Percentiles rank a stretch among this genome's conserved stretches.
These are phyloP conservation scores for Chytriomyces sp. DNA, from an alignment of 192 early-diverging fungal species.

Conservation along the genomic window DNA sequence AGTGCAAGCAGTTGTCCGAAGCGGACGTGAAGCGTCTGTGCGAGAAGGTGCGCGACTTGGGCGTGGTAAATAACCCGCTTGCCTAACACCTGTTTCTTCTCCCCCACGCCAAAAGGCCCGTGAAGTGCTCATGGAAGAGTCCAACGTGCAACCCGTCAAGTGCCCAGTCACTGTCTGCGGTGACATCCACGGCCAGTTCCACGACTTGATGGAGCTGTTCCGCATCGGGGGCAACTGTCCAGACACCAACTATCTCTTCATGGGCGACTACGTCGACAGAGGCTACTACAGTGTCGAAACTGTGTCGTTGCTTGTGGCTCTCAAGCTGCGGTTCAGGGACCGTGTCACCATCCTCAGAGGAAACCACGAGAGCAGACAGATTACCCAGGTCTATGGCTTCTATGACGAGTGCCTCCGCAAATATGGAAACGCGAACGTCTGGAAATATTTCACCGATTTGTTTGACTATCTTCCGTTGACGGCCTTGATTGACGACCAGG, in stretches of 20 bases:
- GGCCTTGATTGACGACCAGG: conserved; percentile 89
- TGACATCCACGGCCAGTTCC: conserved; percentile 98
- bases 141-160: conserved; percentile 95
- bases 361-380: conserved; percentile 92
- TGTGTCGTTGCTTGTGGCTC: conserved; percentile 89
- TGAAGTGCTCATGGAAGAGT: conserved; percentile 94
- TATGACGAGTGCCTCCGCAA: conserved; percentile 97
- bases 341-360: conserved; percentile 91
- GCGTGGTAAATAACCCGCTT: not conserved
- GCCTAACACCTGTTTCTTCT: not conserved
- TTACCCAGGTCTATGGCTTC: conserved; percentile 99
- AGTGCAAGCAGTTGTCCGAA: conserved; percentile 96
- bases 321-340: conserved; percentile 95
- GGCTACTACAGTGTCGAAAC: conserved; percentile 98
- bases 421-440: conserved; percentile 95
- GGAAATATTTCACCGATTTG: conserved; percentile 97
- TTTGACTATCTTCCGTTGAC: conserved; percentile 96
- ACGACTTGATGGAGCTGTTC: conserved; percentile 94
- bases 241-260: conserved; percentile 97
- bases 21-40: conserved; percentile 93
- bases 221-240: conserved; percentile 92
- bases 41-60: conserved; percentile 76
- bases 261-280: conserved; percentile 98
- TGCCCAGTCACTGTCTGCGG: conserved; percentile 98
- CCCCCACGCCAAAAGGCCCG: conserved; percentile 69